These are phyloP conservation scores for Malassezia japonica DNA, from an alignment of 1,284 basidiomycete genomes.

Conservation along the genomic window DNA sequence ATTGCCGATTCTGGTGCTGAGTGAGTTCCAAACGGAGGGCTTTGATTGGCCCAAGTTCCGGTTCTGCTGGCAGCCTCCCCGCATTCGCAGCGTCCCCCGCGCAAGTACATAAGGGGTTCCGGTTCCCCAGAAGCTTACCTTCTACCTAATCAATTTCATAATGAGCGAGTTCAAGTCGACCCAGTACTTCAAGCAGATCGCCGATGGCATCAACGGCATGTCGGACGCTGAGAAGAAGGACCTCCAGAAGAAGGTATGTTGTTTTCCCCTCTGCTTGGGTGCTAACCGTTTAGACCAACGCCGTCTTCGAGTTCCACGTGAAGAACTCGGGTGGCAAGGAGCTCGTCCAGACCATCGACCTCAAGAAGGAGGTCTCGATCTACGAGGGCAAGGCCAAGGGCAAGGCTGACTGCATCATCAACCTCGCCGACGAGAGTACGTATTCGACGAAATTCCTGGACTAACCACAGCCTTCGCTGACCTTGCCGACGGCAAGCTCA, in stretches of 20 bases:
- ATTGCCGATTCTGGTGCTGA: no score
- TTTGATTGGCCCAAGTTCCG: neutral
- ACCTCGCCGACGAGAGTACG: slow-evolving; percentile 40
- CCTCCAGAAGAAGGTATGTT: slow-evolving; percentile 73
- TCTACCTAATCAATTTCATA: slow-evolving; percentile 1
- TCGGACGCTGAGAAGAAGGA: slow-evolving; percentile 65
- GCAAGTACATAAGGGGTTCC: neutral
- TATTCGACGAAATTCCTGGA: neutral
- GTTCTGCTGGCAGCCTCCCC: neutral
- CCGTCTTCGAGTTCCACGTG: slow-evolving; percentile 78
- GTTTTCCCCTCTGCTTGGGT: neutral
- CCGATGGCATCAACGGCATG: slow-evolving; percentile 58
- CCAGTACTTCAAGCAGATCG: slow-evolving; percentile 52
- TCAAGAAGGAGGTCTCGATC: slow-evolving; percentile 60
- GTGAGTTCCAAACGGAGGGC: no score
- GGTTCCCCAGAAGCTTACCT: no score
- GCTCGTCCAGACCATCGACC: slow-evolving; percentile 68
- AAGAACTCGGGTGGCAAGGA: slow-evolving; percentile 68
- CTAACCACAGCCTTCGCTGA: slow-evolving; percentile 30
- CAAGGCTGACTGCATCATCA: slow-evolving; percentile 49
- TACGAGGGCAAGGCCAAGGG: slow-evolving; percentile 48
- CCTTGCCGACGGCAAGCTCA: slow-evolving; percentile 48
- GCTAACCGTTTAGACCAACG: slow-evolving; percentile 63
- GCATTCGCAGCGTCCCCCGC: neutral
- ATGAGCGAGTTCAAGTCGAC: slow-evolving; percentile 46